Evolutionary conservation across 2,329 filamentous ascomycete genomes (phyloP).

Genomic region (Botryosphaeria dothidea): DNA sequence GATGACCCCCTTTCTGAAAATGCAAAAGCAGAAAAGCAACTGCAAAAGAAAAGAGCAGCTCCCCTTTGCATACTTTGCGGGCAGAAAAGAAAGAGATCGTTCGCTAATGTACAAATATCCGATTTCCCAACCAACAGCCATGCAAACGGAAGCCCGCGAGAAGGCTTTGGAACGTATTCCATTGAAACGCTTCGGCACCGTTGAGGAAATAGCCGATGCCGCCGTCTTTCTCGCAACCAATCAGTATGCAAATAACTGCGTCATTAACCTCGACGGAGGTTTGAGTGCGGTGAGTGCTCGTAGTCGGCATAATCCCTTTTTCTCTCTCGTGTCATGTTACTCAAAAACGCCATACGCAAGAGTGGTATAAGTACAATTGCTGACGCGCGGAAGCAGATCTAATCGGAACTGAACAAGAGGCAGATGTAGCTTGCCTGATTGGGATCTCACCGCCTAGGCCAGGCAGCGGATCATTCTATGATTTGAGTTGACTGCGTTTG

Average conservation of each 20-base stretch:
- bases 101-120: slow-evolving; percentile 21
- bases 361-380: slow-evolving; percentile 11
- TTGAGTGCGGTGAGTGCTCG: slow-evolving; percentile 59
- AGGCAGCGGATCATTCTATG: not conserved
- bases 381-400: slow-evolving; percentile 8
- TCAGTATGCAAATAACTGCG: slow-evolving; percentile 81
- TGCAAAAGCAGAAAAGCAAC: not conserved
- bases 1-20: not conserved
- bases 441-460: not conserved
- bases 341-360: slow-evolving; percentile 1
- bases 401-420: slow-evolving; percentile 4
- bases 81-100: not conserved
- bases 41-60: not conserved
- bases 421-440: not conserved
- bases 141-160: slow-evolving; percentile 39
- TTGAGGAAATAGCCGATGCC: slow-evolving; percentile 77
- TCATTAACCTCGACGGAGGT: slow-evolving; percentile 83
- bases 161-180: slow-evolving; percentile 59
- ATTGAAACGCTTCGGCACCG: slow-evolving; percentile 63
- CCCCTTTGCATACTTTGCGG: not conserved
- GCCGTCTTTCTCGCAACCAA: slow-evolving; percentile 76
- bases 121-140: slow-evolving; percentile 35
- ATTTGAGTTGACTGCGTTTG: not conserved
- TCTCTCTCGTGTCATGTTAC: not conserved
- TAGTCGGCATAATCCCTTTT: not conserved